phyloP scores from a whole-genome alignment of 129 eudicot genomes.

The Chrysanthemum makinoi region DNA sequence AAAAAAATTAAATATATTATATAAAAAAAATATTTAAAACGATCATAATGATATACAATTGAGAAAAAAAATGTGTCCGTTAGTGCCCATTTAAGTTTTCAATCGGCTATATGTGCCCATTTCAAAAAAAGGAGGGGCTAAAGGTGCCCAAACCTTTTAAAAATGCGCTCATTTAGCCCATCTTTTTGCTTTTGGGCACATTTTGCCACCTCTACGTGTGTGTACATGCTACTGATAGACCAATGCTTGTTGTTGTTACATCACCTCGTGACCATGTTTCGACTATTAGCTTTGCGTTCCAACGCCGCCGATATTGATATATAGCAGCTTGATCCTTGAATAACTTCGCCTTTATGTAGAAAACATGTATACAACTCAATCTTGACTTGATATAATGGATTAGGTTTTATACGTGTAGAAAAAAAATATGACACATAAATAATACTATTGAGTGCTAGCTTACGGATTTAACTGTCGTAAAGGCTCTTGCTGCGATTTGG shows the following conservation, averaged over 20 bases:
- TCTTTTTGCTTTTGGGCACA: too few species aligned
- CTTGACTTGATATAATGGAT: neutral
- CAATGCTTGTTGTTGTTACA: conserved; percentile 54
- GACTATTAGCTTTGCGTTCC: conserved; percentile 75
- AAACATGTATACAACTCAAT: neutral
- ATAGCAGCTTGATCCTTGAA: conserved; percentile 66
- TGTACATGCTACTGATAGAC: conserved; percentile 51
- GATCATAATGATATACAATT: too few species aligned
- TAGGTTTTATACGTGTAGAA: neutral
- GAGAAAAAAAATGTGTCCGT: too few species aligned
- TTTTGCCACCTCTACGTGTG: conserved; percentile 37
- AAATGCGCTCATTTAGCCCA: too few species aligned
- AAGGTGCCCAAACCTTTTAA: too few species aligned
- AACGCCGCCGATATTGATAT: conserved; percentile 83
- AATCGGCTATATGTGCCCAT: too few species aligned
- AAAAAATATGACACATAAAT: neutral
- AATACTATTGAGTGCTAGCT: neutral
- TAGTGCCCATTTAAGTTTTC: too few species aligned
- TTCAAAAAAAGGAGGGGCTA: too few species aligned
- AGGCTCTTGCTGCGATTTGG: conserved; percentile 88
- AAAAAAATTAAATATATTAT: too few species aligned
- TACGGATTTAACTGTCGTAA: conserved; percentile 80
- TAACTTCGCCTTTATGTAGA: conserved; percentile 40
- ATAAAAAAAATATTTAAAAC: too few species aligned
- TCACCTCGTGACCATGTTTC: conserved; percentile 74